Conservation (phyloP, 495 filamentous ascomycete species). For the Podospora fimiseda region DNA sequence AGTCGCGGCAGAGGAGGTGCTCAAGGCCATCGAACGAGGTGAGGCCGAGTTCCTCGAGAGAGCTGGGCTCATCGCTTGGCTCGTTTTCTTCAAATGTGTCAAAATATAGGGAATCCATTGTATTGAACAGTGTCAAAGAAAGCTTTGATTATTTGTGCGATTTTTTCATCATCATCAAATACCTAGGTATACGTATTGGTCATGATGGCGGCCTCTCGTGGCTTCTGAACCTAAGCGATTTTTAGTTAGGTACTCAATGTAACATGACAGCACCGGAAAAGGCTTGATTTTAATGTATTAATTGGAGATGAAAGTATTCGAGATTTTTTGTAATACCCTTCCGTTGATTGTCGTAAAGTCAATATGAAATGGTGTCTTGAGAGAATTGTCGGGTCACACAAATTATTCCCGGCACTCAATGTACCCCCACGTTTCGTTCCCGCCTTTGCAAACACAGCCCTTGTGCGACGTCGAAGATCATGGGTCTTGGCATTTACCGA, state of each 20-base stretch:
- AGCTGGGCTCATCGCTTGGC: too few relatives aligned
- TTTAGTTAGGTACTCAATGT: too few relatives aligned
- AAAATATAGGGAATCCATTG: neutral
- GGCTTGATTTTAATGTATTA: too few relatives aligned
- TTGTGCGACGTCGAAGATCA: neutral
- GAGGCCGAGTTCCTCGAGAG: too few relatives aligned
- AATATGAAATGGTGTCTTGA: neutral
- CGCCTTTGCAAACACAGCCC: neutral
- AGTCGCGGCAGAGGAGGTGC: neutral
- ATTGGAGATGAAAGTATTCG: neutral
- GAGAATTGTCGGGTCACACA: neutral
- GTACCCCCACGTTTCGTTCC: neutral
- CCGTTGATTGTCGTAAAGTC: neutral
- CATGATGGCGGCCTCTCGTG: too few relatives aligned
- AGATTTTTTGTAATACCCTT: neutral
- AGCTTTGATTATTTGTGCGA: too few relatives aligned
- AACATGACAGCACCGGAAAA: too few relatives aligned
- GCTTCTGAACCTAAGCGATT: too few relatives aligned
- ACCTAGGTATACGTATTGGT: too few relatives aligned
- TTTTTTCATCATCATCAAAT: too few relatives aligned
- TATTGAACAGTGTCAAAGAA: too few relatives aligned
- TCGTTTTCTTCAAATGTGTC: neutral
- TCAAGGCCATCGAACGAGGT: neutral
- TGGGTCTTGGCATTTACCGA: neutral
- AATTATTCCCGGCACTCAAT: neutral